phyloP scores from a whole-genome alignment of 305 asterid genomes.

The Euphrasia arctica region DNA sequence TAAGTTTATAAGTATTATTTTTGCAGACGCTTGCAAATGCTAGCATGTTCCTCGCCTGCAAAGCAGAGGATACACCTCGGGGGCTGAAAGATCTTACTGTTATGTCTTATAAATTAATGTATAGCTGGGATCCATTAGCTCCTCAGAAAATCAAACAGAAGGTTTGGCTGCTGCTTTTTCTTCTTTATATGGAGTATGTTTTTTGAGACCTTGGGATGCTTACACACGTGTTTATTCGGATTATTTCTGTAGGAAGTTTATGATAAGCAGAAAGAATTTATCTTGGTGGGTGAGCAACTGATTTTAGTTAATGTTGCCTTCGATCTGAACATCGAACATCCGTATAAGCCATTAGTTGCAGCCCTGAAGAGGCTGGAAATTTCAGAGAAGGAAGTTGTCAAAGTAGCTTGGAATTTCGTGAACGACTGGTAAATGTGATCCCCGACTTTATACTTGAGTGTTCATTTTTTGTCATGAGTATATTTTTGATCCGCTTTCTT shows the following conservation, averaged over 20 bases:
- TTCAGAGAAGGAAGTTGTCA: too few relatives aligned
- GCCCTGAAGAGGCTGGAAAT: too few relatives aligned
- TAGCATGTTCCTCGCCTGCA: slow-evolving; percentile 60
- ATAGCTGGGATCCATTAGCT: slow-evolving; percentile 54
- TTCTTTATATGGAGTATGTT: background rate
- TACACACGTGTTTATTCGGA: slow-evolving; percentile 21
- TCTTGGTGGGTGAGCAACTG: slow-evolving; percentile 49
- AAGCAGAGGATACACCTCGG: slow-evolving; percentile 63
- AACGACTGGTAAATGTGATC: too few relatives aligned
- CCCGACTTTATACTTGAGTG: too few relatives aligned
- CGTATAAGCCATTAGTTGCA: slow-evolving; percentile 57
- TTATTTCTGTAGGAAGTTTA: slow-evolving; percentile 39
- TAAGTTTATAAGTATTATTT: slow-evolving; percentile 16
- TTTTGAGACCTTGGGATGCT: slow-evolving; percentile 10
- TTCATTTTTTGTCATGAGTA: too few relatives aligned
- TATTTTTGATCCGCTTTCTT: too few relatives aligned
- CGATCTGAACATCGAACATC: slow-evolving; percentile 61
- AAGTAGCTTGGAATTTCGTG: too few relatives aligned
- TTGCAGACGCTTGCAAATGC: slow-evolving; percentile 53
- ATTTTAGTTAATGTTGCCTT: slow-evolving; percentile 50
- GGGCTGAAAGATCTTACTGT: slow-evolving; percentile 43
- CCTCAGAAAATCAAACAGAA: slow-evolving; percentile 43
- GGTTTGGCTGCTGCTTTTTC: slow-evolving; percentile 30
- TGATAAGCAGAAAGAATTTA: slow-evolving; percentile 46
- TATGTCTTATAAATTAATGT: slow-evolving; percentile 42